Percentiles rank a stretch among this genome's conserved stretches.
These are phyloP conservation scores for Escallonia rubra DNA, from an alignment of 129 eudicot genomes.

Conservation along the genomic window DNA sequence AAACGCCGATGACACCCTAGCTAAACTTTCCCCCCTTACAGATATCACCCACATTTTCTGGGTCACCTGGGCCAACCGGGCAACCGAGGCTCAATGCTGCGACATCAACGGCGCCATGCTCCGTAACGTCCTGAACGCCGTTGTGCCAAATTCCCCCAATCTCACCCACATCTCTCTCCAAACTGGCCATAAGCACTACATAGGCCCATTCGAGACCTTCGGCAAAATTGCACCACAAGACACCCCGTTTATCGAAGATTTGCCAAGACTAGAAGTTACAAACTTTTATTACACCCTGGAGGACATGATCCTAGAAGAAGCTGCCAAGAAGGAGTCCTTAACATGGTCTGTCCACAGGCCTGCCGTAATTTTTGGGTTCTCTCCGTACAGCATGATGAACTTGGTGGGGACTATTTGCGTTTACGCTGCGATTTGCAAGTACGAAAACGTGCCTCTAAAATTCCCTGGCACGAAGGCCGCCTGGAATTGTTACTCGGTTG, in stretches of 20 bases:
- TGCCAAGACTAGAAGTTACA: constrained; percentile 21
- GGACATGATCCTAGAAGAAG: constrained; percentile 23
- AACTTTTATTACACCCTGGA: constrained; percentile 40
- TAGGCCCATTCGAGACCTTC: constrained; percentile 29
- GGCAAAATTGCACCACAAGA: constrained; percentile 31
- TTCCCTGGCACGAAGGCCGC: constrained; percentile 36
- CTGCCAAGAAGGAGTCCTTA: constrained; percentile 8
- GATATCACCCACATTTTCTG: constrained; percentile 43
- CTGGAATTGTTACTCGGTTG: constrained; percentile 29
- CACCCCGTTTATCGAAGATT: constrained; percentile 39
- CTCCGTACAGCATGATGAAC: constrained; percentile 37
- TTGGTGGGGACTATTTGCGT: constrained; percentile 23
- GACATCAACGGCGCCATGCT: constrained; percentile 30
- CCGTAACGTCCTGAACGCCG: constrained; percentile 25
- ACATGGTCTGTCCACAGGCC: constrained; percentile 46
- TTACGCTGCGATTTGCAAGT: constrained; percentile 42
- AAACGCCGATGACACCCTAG: constrained; percentile 14
- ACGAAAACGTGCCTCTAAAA: constrained; percentile 29
- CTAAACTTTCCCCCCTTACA: constrained; percentile 31
- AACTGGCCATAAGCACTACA: constrained; percentile 42
- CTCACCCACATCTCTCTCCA: constrained; percentile 32
- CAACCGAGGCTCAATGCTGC: constrained; percentile 22
- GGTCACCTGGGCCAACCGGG: constrained; percentile 32
- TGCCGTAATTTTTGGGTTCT: constrained; percentile 36
- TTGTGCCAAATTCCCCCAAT: constrained; percentile 29